Evolutionary conservation across 139 green algal genomes (phyloP).

Genomic region (Pleodorina starrii): DNA sequence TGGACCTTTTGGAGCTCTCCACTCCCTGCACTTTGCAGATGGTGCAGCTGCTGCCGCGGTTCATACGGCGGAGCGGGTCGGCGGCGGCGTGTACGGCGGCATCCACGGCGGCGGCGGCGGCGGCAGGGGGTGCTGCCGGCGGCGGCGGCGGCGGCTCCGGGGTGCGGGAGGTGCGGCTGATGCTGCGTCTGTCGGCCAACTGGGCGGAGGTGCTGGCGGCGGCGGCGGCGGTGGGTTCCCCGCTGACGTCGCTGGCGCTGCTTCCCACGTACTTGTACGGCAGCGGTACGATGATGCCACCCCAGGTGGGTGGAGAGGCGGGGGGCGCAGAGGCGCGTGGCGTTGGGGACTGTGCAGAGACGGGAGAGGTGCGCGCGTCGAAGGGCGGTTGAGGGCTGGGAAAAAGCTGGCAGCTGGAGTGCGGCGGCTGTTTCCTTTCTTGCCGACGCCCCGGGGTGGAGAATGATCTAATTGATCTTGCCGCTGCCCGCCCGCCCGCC

Average conservation of each 20-base stretch:
- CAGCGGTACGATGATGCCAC: constrained; percentile 31
- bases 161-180: constrained; percentile 14
- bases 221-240: background rate
- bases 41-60: constrained; percentile 28
- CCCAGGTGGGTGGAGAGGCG: constrained; percentile 9
- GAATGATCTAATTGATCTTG: too few species aligned
- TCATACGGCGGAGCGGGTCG: background rate
- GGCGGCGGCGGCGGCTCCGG: background rate
- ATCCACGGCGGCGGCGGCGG: background rate
- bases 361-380: too few species aligned
- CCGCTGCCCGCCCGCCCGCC: too few species aligned
- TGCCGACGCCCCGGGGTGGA: too few species aligned
- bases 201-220: constrained; percentile 27
- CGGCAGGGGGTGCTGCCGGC: background rate
- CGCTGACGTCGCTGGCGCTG: constrained; percentile 27
- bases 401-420: too few species aligned
- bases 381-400: too few species aligned
- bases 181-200: constrained; percentile 21
- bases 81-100: background rate
- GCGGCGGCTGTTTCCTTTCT: too few species aligned
- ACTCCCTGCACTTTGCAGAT: constrained; percentile 2
- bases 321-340: too few species aligned
- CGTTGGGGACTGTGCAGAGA: too few species aligned
- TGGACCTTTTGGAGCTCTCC: constrained; percentile 26
- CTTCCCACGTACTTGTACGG: constrained; percentile 40